Percentiles rank a stretch among this genome's conserved stretches.
These are phyloP conservation scores for Multifurca ochricompacta DNA, from an alignment of 768 basidiomycete species.

Conservation along the genomic window DNA sequence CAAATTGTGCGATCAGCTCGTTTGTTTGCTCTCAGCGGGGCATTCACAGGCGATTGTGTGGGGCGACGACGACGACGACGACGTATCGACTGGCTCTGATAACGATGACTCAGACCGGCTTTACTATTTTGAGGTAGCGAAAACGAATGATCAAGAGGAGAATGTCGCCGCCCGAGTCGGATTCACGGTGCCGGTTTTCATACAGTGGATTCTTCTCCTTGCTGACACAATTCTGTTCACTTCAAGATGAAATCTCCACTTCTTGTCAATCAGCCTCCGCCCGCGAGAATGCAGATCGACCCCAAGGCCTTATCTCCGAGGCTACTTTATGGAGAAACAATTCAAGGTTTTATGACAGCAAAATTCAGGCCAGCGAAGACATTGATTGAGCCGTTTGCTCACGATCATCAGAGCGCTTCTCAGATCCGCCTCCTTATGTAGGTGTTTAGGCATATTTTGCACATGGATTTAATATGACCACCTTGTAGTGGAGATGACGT, in stretches of 20 bases:
- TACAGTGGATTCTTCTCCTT: not conserved
- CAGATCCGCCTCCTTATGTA: slow-evolving; percentile 9
- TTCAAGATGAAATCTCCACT: not conserved
- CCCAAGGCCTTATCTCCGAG: not conserved
- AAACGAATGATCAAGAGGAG: slow-evolving; percentile 54
- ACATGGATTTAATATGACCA: not conserved
- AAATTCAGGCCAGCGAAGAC: slow-evolving; percentile 2
- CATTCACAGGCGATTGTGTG: slow-evolving; percentile 42
- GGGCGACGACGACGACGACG: slow-evolving; percentile 28
- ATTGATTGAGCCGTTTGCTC: not conserved
- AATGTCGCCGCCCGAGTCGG: slow-evolving; percentile 36
- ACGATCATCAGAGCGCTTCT: not conserved
- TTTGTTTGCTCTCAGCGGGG: slow-evolving; percentile 42
- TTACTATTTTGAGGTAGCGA: slow-evolving; percentile 46
- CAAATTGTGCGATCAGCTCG: slow-evolving; percentile 41
- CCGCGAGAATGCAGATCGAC: not conserved
- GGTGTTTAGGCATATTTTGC: not conserved
- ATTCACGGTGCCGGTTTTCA: slow-evolving; percentile 34
- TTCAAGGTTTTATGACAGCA: slow-evolving; percentile 20
- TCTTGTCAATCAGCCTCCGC: not conserved
- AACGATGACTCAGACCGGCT: slow-evolving; percentile 41
- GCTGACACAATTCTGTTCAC: not conserved
- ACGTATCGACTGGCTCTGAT: slow-evolving; percentile 29
- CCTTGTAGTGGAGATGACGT: slow-evolving; percentile 4
- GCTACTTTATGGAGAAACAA: slow-evolving; percentile 18